Percentiles rank a stretch among this genome's conserved stretches.
phyloP scores from a whole-genome alignment of 2,329 filamentous ascomycete species.

The Escovopsis sp. region DNA sequence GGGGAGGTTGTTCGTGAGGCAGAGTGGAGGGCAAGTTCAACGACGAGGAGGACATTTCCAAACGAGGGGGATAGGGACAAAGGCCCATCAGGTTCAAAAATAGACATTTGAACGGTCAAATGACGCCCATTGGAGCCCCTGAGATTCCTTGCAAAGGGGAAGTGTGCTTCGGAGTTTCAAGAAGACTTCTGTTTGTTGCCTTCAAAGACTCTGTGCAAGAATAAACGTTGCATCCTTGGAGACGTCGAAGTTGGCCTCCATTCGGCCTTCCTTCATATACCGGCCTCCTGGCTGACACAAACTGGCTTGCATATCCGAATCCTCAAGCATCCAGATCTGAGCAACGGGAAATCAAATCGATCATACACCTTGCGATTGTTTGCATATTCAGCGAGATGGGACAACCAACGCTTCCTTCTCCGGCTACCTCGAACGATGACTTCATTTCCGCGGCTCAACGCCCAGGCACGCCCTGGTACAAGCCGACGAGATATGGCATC shows the following conservation, averaged over 20 bases:
- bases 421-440: constrained; percentile 23
- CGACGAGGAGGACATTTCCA: constrained; percentile 2
- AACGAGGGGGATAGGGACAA: not conserved
- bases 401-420: constrained; percentile 28
- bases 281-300: not conserved
- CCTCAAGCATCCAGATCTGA: constrained; percentile 1
- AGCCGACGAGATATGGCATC: not conserved
- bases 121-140: not conserved
- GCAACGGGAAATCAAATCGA: not conserved
- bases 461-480: not conserved
- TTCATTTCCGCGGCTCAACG: constrained; percentile 1
- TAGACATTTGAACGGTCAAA: not conserved
- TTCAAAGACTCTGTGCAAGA: not conserved
- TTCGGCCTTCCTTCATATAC: not conserved
- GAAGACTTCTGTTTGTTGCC: not conserved
- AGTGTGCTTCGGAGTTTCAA: not conserved
- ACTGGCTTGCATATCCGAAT: not conserved
- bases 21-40: constrained; percentile 4
- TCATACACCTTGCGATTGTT: too few species aligned
- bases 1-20: not conserved
- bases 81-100: not conserved
- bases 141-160: not conserved
- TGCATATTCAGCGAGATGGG: constrained; percentile 17
- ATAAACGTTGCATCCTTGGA: not conserved
- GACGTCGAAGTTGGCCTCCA: not conserved